Conservation (phyloP, 208 protist genomes). For the Leishmania lainsoni region DNA sequence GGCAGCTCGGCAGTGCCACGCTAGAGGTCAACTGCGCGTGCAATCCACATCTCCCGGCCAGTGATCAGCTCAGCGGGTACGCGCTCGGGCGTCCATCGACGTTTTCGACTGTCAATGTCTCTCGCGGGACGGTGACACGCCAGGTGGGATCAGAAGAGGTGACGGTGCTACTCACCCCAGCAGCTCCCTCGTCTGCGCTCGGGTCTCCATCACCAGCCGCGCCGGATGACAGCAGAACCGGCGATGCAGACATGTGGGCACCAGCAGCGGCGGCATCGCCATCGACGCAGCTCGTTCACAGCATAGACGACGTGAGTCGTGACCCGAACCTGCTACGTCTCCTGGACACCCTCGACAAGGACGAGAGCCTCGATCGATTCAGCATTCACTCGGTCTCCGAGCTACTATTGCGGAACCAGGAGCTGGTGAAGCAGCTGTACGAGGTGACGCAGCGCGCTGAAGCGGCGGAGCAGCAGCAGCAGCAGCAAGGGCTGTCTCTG, state of each 20-base stretch:
- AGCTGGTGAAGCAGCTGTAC: conserved; percentile 77
- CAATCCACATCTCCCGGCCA: conserved; percentile 44
- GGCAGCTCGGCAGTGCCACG: conserved; percentile 41
- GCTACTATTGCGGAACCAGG: conserved; percentile 75
- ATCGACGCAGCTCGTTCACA: conserved; percentile 3
- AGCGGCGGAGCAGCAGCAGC: conserved; percentile 13
- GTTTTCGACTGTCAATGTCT: conserved; percentile 41
- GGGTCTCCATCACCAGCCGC: not conserved
- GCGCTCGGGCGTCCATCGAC: conserved; percentile 55
- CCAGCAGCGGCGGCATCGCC: conserved; percentile 3
- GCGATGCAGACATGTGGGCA: conserved; percentile 4
- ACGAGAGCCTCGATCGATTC: conserved; percentile 66
- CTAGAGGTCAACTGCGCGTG: conserved; percentile 27
- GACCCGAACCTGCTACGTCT: conserved; percentile 43
- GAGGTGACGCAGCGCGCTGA: conserved; percentile 47
- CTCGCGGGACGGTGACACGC: conserved; percentile 21
- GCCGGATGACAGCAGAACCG: not conserved
- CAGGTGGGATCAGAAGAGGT: conserved; percentile 20
- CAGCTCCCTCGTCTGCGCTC: not conserved
- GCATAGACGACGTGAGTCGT: conserved; percentile 31
- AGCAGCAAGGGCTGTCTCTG: not conserved
- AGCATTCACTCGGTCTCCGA: conserved; percentile 70
- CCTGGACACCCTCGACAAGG: conserved; percentile 55
- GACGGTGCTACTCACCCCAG: conserved; percentile 5
- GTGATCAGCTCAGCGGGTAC: conserved; percentile 62